Base-by-base conservation (phyloP, 108 stramenopile species). In the Skeletonema menzelii region DNA sequence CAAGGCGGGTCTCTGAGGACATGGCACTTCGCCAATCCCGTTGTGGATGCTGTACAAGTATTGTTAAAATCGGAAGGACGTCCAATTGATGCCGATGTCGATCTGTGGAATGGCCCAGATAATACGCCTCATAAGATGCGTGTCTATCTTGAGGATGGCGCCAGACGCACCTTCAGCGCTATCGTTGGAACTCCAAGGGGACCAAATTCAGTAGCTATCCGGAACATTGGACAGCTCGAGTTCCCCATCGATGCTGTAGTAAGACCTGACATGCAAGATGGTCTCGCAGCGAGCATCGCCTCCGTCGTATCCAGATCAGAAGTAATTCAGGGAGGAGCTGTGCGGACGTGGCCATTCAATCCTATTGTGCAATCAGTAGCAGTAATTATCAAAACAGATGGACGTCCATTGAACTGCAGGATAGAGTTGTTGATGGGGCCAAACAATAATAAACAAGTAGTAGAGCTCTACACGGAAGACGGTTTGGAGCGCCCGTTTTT, bases 361-460 rank as follows among this genome's bases (percentile, higher is more conserved):
- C 85, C 88, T 55, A 70, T 83, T 24, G 92, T 93, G 20, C 80
- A 84, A 27, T 86, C 83, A 27, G 92, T 93, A 27, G 77, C 80
- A 26, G 70, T 93, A 55, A 59, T 84, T 31, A 69, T 93, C 27
- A 82, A 79, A 67, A 89, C 88, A 30, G 92, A 91, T 67, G 92
- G 89, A 55, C 88, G 92, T 80, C 89, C 89, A 6, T 70, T 93
- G 63, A 91, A 90, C 59, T 85, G 88, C 22, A 69, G 88, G 61
- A 82, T 93, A 44, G 92, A 91, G 67, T 67, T 93, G 60, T 83
- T 89, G 70, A 88, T 87, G 70, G 92, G 92, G 53, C 92, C 92
- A 38, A 93, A 93, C 80, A 90, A 93, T 73, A 87, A 81, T 87
- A 93, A 93, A 82, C 92, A 93, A 77, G 86, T 90, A 46, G 85